Percentiles rank a stretch among this genome's conserved stretches.
These are phyloP conservation scores for Cylindrodendrum hubeiense DNA, from an alignment of 2,329 filamentous ascomycete genomes.

Conservation along the genomic window DNA sequence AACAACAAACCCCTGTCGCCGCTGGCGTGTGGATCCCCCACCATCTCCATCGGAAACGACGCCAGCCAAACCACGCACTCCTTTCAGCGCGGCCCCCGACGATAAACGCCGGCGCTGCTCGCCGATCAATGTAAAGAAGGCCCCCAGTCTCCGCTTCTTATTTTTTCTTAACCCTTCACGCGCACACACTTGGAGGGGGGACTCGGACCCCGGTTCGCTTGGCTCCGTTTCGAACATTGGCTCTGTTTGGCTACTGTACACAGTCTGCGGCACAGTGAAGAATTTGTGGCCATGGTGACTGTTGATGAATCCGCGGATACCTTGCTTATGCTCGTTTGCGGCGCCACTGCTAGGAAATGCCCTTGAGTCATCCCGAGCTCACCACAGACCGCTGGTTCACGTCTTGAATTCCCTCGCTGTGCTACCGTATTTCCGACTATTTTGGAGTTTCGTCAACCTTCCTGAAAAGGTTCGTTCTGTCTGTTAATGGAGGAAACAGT, in stretches of 20 bases:
- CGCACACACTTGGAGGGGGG: background rate
- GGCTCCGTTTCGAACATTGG: constrained; percentile 23
- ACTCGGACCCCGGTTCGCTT: constrained; percentile 9
- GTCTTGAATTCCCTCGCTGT: background rate
- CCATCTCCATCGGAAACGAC: constrained; percentile 7
- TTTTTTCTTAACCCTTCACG: background rate
- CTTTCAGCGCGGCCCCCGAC: constrained; percentile 6
- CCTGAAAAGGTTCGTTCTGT: background rate
- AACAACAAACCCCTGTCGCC: background rate
- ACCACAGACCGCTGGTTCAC: constrained; percentile 17
- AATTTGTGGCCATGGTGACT: constrained; percentile 2
- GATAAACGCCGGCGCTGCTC: constrained; percentile 12
- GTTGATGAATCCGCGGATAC: constrained; percentile 11
- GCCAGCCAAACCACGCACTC: constrained; percentile 7
- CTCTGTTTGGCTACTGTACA: constrained; percentile 4
- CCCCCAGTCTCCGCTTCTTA: background rate
- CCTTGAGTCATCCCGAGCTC: background rate
- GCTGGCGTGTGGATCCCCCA: background rate
- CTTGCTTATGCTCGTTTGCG: constrained; percentile 15
- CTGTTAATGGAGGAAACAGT: background rate
- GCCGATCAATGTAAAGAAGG: constrained; percentile 12
- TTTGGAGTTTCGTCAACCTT: background rate
- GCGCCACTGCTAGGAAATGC: constrained; percentile 12
- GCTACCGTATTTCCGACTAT: background rate
- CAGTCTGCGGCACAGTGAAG: constrained; percentile 28